Percentiles rank a stretch among this genome's conserved stretches.
Conservation (phyloP, 140 eudicot genomes). For the Bidens hawaiensis region DNA sequence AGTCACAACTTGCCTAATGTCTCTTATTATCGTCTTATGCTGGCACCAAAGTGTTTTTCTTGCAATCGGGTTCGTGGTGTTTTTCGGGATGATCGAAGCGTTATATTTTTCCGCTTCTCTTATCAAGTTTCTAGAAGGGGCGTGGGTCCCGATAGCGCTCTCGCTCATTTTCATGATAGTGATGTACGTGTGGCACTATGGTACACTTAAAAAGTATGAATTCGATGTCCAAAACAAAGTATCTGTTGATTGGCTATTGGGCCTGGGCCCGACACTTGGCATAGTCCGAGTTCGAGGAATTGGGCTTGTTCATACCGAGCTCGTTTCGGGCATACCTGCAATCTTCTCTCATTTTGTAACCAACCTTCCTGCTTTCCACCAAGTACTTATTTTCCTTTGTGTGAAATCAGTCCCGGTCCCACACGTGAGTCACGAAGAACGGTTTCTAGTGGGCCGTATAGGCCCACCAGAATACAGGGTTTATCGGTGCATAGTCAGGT, state of each 20-base stretch:
- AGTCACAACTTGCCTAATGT: constrained; percentile 96
- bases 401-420: constrained; percentile 89
- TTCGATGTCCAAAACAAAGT: constrained; percentile 95
- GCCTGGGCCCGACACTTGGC: constrained; percentile 88
- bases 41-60: constrained; percentile 73
- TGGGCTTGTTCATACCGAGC: constrained; percentile 93
- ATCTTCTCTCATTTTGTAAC: constrained; percentile 95
- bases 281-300: constrained; percentile 89
- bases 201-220: constrained; percentile 72
- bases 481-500: constrained; percentile 83
- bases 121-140: constrained; percentile 93
- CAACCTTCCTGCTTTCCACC: constrained; percentile 96
- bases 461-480: constrained; percentile 76
- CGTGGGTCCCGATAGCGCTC: constrained; percentile 93
- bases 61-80: constrained; percentile 59
- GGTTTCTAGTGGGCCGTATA: constrained; percentile 83
- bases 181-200: constrained; percentile 91
- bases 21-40: constrained; percentile 78
- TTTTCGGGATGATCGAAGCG: constrained; percentile 85
- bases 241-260: constrained; percentile 85
- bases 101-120: constrained; percentile 89
- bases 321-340: constrained; percentile 92
- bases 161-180: constrained; percentile 68
- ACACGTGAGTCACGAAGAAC: constrained; percentile 74
- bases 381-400: constrained; percentile 80